Percentiles rank a stretch among this genome's conserved stretches.
phyloP scores from a whole-genome alignment of 2,329 filamentous ascomycete genomes.

The Fusarium pininemorale region DNA sequence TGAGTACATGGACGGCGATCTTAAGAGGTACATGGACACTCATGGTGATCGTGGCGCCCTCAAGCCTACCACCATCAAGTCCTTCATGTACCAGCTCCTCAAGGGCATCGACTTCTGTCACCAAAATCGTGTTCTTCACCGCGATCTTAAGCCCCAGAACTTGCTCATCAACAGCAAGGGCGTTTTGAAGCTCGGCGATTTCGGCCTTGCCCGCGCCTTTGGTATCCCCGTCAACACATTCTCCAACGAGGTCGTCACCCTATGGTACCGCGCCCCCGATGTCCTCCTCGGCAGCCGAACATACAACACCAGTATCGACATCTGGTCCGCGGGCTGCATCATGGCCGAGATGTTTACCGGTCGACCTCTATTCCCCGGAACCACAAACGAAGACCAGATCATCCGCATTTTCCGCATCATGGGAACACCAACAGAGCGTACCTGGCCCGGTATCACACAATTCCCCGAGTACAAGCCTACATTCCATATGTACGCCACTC shows the following conservation, averaged over 20 bases:
- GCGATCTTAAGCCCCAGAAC: constrained; percentile 96
- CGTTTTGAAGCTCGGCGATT: constrained; percentile 91
- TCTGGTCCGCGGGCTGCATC: constrained; percentile 99
- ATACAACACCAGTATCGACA: constrained; percentile 99
- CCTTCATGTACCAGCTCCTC: constrained; percentile 98
- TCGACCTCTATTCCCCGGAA: constrained; percentile 93
- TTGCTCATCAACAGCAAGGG: constrained; percentile 93
- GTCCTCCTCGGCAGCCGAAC: constrained; percentile 93
- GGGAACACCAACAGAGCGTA: constrained; percentile 95
- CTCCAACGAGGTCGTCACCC: constrained; percentile 95
- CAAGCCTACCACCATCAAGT: constrained; percentile 92
- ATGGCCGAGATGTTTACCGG: constrained; percentile 99
- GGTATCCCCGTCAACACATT: constrained; percentile 98
- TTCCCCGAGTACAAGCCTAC: constrained; percentile 98
- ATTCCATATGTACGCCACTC: constrained; percentile 93
- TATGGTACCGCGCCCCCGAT: constrained; percentile 97
- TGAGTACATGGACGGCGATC: constrained; percentile 97
- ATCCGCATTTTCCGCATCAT: constrained; percentile 98
- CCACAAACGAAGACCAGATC: constrained; percentile 97
- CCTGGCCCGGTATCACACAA: constrained; percentile 93
- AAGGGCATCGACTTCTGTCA: constrained; percentile 98
- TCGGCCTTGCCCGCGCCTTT: constrained; percentile 92
- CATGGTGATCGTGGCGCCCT: constrained; percentile 89
- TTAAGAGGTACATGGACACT: constrained; percentile 99
- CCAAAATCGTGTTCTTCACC: constrained; percentile 94